Conservation (phyloP, 2,329 filamentous ascomycete species). For the Pseudocercospora macadamiae region DNA sequence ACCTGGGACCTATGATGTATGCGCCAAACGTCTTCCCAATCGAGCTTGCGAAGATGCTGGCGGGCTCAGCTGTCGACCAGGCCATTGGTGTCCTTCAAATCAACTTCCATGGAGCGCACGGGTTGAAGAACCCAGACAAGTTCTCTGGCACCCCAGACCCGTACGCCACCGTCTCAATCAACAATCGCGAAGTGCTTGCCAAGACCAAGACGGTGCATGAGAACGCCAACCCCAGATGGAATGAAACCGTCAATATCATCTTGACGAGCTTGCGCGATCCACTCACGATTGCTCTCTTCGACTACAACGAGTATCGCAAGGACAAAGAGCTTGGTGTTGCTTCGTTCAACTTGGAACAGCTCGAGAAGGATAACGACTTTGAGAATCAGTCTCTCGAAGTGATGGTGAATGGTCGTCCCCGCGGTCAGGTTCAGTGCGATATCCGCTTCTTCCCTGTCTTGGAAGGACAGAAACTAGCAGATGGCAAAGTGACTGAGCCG, state of each 20-base stretch:
- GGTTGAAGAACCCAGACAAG: constrained; percentile 92
- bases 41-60: constrained; percentile 97
- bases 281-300: constrained; percentile 81
- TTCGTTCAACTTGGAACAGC: constrained; percentile 79
- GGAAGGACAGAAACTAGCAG: constrained; percentile 68
- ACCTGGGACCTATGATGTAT: constrained; percentile 96
- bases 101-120: constrained; percentile 86
- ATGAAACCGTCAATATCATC: constrained; percentile 94
- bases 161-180: constrained; percentile 82
- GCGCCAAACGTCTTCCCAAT: constrained; percentile 96
- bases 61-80: constrained; percentile 90
- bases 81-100: constrained; percentile 92
- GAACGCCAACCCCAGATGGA: constrained; percentile 87
- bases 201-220: constrained; percentile 87
- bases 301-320: constrained; percentile 95
- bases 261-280: constrained; percentile 88
- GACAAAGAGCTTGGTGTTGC: constrained; percentile 91
- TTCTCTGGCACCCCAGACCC: constrained; percentile 91
- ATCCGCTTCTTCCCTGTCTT: constrained; percentile 95
- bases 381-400: constrained; percentile 88
- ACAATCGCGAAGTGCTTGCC: constrained; percentile 77
- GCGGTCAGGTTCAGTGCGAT: constrained; percentile 78
- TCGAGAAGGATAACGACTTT: constrained; percentile 75
- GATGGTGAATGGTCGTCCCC: constrained; percentile 77
- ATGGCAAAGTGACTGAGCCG: constrained; percentile 76